A percentile compares a stretch with the other conserved stretches of the same genome.
These are phyloP conservation scores for Agaricus subrufescens DNA, from an alignment of 768 basidiomycete genomes.

Conservation along the genomic window DNA sequence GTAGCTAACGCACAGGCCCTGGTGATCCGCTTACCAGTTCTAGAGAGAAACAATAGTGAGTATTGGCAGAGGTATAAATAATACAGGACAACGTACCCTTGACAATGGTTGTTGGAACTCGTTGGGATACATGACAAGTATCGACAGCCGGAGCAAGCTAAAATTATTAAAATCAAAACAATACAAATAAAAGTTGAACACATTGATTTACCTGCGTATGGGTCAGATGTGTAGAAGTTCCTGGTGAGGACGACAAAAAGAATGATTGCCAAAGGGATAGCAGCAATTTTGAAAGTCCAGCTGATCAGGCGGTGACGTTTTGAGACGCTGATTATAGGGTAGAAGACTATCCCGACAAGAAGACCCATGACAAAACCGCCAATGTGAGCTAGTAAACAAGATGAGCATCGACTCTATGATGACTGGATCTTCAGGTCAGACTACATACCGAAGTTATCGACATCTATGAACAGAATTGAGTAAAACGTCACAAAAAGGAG, in stretches of 20 bases:
- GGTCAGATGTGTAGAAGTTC: constrained; percentile 90
- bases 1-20: not conserved
- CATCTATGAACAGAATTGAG: constrained; percentile 35
- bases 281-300: constrained; percentile 68
- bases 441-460: constrained; percentile 83
- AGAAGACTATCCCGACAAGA: constrained; percentile 76
- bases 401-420: no score
- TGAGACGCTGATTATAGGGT: constrained; percentile 83
- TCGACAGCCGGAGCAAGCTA: constrained; percentile 84
- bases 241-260: constrained; percentile 77
- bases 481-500: not conserved
- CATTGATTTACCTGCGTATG: constrained; percentile 63
- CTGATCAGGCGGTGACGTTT: constrained; percentile 67
- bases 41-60: constrained; percentile 13
- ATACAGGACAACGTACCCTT: constrained; percentile 36
- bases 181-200: constrained; percentile 3
- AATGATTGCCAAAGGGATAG: constrained; percentile 71
- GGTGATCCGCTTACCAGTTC: constrained; percentile 26
- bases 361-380: constrained; percentile 86
- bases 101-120: constrained; percentile 61
- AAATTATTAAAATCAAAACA: not conserved
- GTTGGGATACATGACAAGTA: constrained; percentile 90
- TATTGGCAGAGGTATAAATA: not conserved
- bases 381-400: constrained; percentile 58
- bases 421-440: not conserved